Conservation (phyloP, 2,329 filamentous ascomycete genomes). For the Cladosporium phlei region DNA sequence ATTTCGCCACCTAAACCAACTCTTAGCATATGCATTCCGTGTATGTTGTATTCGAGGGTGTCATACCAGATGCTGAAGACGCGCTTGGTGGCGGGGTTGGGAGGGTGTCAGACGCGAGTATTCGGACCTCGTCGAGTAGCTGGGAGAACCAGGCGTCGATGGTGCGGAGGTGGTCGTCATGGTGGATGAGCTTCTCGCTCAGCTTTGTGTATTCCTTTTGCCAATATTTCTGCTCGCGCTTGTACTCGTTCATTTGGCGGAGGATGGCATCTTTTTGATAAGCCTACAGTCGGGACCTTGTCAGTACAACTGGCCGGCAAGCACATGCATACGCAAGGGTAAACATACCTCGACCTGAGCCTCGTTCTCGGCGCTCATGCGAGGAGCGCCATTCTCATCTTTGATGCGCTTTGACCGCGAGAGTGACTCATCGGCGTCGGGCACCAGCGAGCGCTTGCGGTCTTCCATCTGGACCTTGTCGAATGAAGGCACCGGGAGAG, state of each 20-base stretch:
- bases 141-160: constrained; percentile 94
- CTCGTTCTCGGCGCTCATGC: constrained; percentile 65
- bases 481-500: constrained; percentile 65
- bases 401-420: constrained; percentile 86
- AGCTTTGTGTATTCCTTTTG: constrained; percentile 78
- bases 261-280: constrained; percentile 95
- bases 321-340: constrained; percentile 11
- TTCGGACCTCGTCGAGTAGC: constrained; percentile 48
- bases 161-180: constrained; percentile 87
- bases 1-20: constrained; percentile 30
- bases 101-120: constrained; percentile 37
- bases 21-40: constrained; percentile 29
- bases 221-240: constrained; percentile 76
- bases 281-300: constrained; percentile 51
- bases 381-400: constrained; percentile 67
- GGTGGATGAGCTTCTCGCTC: constrained; percentile 70
- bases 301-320: background rate
- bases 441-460: constrained; percentile 88
- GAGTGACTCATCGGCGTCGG: constrained; percentile 73
- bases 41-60: constrained; percentile 17
- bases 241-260: constrained; percentile 97
- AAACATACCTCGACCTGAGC: constrained; percentile 68
- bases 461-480: constrained; percentile 96
- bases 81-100: constrained; percentile 28
- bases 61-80: constrained; percentile 29